Evolutionary conservation across 768 basidiomycete genomes (phyloP), one percentile per base, ranked within the genome.

Genomic region (Pleurotus platypus): DNA sequence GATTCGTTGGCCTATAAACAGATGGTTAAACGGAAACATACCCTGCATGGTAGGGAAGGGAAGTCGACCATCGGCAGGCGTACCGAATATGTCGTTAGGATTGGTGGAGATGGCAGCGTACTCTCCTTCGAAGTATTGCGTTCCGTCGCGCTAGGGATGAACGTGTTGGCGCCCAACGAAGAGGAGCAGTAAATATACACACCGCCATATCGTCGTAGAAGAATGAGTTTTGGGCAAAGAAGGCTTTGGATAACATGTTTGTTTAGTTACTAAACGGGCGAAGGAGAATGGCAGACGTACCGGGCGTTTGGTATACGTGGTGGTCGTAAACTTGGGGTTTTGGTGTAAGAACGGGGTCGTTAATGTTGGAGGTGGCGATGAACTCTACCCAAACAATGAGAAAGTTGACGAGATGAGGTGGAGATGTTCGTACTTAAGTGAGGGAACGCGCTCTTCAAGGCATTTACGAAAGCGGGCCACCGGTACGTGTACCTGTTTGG

Each of bases 121-220:
- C 70, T 86, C 85, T 9, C 85, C 84, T 77, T 84, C 80, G 49
- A 87, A 85, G 69, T 83, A 87, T 50, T 70, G 76, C 13, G 80
- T 83, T 6, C 81, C 84, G 57, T 86, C 72, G 9, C 85, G 80
- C 83, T 86, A 56, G 8, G 0, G 46, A 18, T 20, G 12, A 24
- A 13, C 37, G 40, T 15, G 37, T 45, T 51, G 54, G 13, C 5
- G 46, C 1, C 16, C 18, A 49, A 26, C n/a, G 20, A 42, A 30
- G 27, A 30, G 27, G n/a, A 9, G 9, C 5, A 26, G 24, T 45
- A n/a, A 20, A 30, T 24, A n/a, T 49, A 53, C 55, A 11, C 58
- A 75, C 75, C 60, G 63, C 60, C 49, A 74, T 72, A 13, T 63
- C 63, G 59, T 76, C 76, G 55, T 75, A 76, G 60, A 70, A 70